These are phyloP conservation scores for Lasiosphaeriaceae sp. DNA, from an alignment of 495 filamentous ascomycete genomes.

Conservation along the genomic window DNA sequence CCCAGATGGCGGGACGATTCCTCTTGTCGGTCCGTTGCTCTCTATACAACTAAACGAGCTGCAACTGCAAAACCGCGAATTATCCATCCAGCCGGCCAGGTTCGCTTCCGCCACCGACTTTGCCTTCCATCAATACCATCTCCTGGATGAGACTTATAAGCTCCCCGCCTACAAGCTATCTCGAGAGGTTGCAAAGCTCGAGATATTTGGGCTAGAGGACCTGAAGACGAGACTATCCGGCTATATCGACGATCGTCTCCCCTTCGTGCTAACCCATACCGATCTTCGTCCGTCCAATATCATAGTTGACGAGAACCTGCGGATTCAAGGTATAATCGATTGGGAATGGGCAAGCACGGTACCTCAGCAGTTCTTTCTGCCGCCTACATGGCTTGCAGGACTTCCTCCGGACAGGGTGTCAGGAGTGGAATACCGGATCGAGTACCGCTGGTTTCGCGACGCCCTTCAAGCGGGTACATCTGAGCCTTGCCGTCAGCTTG, in stretches of 20 bases:
- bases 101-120: slow-evolving; percentile 14
- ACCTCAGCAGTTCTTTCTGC: slow-evolving; percentile 9
- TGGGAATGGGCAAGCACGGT: slow-evolving; percentile 35
- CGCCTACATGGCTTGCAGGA: slow-evolving; percentile 10
- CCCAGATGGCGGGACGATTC: slow-evolving; percentile 10
- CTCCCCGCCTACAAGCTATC: slow-evolving; percentile 12
- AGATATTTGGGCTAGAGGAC: slow-evolving; percentile 13
- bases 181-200: slow-evolving; percentile 7
- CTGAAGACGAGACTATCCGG: slow-evolving; percentile 13
- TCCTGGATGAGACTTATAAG: slow-evolving; percentile 11
- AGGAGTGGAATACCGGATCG: slow-evolving; percentile 5
- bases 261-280: slow-evolving; percentile 26
- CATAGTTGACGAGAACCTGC: slow-evolving; percentile 32
- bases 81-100: slow-evolving; percentile 10
- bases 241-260: slow-evolving; percentile 10
- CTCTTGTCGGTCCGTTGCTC: slow-evolving; percentile 13
- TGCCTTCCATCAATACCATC: slow-evolving; percentile 14
- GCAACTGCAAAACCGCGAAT: slow-evolving; percentile 11
- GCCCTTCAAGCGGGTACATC: slow-evolving; percentile 2
- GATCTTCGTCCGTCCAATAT: slow-evolving; percentile 29
- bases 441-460: slow-evolving; percentile 10
- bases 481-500: slow-evolving; percentile 9
- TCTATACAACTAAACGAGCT: slow-evolving; percentile 15
- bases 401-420: slow-evolving; percentile 4
- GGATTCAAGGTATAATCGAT: slow-evolving; percentile 38